Percentiles rank a stretch among this genome's conserved stretches.
Conservation (phyloP, 208 protist genomes). For the Trypanosoma avium region DNA sequence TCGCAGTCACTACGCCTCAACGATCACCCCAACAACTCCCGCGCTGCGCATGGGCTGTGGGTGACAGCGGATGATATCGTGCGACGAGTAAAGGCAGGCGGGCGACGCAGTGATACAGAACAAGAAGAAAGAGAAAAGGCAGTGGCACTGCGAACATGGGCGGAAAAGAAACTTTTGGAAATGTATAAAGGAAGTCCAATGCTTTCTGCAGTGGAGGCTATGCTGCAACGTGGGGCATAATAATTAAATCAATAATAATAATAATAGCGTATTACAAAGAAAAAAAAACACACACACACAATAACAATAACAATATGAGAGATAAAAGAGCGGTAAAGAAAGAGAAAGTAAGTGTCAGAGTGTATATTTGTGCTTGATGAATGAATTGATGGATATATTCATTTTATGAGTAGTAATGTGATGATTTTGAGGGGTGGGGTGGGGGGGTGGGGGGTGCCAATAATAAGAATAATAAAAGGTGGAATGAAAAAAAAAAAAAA, state of each 20-base stretch:
- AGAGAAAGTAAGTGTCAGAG: too few relatives aligned
- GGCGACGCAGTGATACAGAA: constrained; percentile 37
- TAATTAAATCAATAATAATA: background rate
- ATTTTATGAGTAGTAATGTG: too few relatives aligned
- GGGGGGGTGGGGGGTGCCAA: too few relatives aligned
- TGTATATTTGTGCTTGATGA: too few relatives aligned
- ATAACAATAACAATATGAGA: too few relatives aligned
- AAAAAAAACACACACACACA: too few relatives aligned
- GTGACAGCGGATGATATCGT: constrained; percentile 58
- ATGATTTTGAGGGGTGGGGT: too few relatives aligned
- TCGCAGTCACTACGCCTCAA: constrained; percentile 81
- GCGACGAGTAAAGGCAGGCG: constrained; percentile 33
- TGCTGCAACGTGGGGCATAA: constrained; percentile 44
- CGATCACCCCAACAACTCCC: constrained; percentile 65
- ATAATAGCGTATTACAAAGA: background rate
- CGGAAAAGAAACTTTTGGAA: constrained; percentile 56
- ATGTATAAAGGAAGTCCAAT: constrained; percentile 78
- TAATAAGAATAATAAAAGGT: too few relatives aligned
- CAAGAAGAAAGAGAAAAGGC: constrained; percentile 35
- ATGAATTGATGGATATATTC: too few relatives aligned
- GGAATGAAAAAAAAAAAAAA: too few relatives aligned
- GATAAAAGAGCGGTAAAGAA: too few relatives aligned
- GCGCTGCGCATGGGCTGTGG: constrained; percentile 76
- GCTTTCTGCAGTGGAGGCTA: constrained; percentile 56
- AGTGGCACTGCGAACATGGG: constrained; percentile 55